These are phyloP conservation scores for Porcisia hertigi DNA, from an alignment of 208 protist genomes.

Conservation along the genomic window DNA sequence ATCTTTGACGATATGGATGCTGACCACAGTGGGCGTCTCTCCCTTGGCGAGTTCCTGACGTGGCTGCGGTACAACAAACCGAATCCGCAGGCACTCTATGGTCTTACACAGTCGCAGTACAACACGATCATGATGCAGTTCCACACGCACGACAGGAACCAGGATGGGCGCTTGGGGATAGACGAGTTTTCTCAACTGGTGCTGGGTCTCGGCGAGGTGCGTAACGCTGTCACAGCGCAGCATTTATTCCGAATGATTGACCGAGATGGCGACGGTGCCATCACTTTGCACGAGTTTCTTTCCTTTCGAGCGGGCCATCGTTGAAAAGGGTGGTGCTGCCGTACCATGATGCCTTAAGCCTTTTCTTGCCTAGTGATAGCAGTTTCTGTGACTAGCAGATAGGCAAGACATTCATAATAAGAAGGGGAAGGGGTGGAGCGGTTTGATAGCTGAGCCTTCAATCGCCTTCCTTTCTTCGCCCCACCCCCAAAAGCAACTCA, in stretches of 20 bases:
- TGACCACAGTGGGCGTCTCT: slow-evolving; percentile 58
- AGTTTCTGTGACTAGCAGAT: no score
- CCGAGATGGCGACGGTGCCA: slow-evolving; percentile 35
- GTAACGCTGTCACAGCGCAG: slow-evolving; percentile 27
- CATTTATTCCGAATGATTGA: slow-evolving; percentile 71
- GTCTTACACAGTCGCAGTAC: slow-evolving; percentile 78
- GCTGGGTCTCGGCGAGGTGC: slow-evolving; percentile 50
- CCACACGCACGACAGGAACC: slow-evolving; percentile 68
- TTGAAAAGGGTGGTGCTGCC: no score
- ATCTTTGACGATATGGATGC: slow-evolving; percentile 85
- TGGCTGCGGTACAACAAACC: slow-evolving; percentile 80
- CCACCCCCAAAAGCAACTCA: no score
- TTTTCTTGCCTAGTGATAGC: no score
- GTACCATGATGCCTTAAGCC: no score
- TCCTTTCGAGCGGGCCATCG: not conserved
- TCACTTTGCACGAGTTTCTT: slow-evolving; percentile 51
- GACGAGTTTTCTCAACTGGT: slow-evolving; percentile 68
- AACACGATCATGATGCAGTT: slow-evolving; percentile 91
- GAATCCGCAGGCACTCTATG: slow-evolving; percentile 71
- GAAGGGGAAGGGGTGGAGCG: not conserved
- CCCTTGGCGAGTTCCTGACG: slow-evolving; percentile 71
- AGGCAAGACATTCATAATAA: no score
- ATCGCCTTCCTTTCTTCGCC: no score
- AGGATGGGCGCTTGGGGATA: slow-evolving; percentile 60
- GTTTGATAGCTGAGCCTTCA: not conserved